These are phyloP conservation scores for Tetrahymena borealis DNA, from an alignment of 73 alveolate genomes.

Conservation along the genomic window DNA sequence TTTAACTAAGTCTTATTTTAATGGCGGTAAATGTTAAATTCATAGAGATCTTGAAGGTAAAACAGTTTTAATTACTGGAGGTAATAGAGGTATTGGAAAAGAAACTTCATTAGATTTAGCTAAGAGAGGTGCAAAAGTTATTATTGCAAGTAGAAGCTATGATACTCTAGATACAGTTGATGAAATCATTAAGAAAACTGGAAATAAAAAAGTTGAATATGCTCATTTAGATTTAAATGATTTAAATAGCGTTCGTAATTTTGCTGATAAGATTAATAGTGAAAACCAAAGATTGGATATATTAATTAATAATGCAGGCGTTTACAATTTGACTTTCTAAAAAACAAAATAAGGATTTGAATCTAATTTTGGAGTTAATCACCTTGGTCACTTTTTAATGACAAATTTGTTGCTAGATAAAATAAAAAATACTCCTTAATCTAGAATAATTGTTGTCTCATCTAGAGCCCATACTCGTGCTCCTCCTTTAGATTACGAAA, in stretches of 20 bases:
- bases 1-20: not conserved
- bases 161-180: constrained; percentile 16
- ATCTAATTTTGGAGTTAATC: constrained; percentile 41
- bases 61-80: constrained; percentile 49
- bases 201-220: constrained; percentile 24
- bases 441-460: constrained; percentile 54
- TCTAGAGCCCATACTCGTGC: constrained; percentile 42
- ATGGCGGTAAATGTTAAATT: not conserved
- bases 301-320: constrained; percentile 61
- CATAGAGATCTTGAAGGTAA: constrained; percentile 9
- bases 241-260: constrained; percentile 37
- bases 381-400: constrained; percentile 46
- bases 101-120: constrained; percentile 42
- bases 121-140: constrained; percentile 26
- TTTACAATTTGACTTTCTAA: constrained; percentile 1
- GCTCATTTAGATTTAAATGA: constrained; percentile 45
- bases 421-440: constrained; percentile 22
- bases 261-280: constrained; percentile 28
- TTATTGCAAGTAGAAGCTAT: constrained; percentile 47
- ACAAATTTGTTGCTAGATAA: constrained; percentile 41
- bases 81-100: constrained; percentile 49
- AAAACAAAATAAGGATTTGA: constrained; percentile 56
- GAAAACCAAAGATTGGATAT: constrained; percentile 46
- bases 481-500: not conserved
- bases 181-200: constrained; percentile 10